Evolutionary conservation across 441 rosid genomes (phyloP).

Genomic region (Bruguiera hainesii): DNA sequence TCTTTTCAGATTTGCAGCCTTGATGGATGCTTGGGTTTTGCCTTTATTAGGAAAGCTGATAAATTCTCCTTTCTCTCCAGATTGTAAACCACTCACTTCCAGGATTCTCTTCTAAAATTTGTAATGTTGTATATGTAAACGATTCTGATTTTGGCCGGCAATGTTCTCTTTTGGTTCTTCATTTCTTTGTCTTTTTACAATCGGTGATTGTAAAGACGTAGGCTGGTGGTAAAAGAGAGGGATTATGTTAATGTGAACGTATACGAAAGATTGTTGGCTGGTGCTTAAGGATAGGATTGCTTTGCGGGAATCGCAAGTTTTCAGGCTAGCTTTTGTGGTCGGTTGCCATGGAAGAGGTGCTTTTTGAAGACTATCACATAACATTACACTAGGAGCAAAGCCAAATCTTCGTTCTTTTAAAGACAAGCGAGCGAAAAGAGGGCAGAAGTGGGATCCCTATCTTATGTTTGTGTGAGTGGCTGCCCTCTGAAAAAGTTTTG

Average conservation of each 20-base stretch:
- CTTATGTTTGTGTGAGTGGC: background rate
- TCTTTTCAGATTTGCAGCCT: constrained; percentile 26
- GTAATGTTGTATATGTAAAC: constrained; percentile 12
- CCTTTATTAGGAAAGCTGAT: constrained; percentile 37
- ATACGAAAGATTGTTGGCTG: constrained; percentile 12
- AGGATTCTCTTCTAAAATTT: constrained; percentile 16
- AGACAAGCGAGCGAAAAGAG: background rate
- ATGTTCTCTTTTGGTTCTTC: background rate
- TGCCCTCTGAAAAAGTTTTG: too few species aligned
- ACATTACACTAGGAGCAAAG: background rate
- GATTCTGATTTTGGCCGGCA: background rate
- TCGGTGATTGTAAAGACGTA: background rate
- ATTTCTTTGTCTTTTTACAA: background rate
- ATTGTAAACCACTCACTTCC: constrained; percentile 29
- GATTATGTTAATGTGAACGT: constrained; percentile 21
- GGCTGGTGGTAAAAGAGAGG: background rate
- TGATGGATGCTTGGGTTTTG: constrained; percentile 22
- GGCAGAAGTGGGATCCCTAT: background rate
- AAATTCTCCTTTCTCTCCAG: constrained; percentile 28
- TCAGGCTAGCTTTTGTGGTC: constrained; percentile 13
- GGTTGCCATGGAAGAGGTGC: background rate
- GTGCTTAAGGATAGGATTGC: background rate
- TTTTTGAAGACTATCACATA: background rate
- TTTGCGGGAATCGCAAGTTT: constrained; percentile 35
- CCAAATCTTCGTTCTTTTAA: background rate